Base-by-base conservation (phyloP, 306 rosid genomes). In the Vachellia collinsii region DNA sequence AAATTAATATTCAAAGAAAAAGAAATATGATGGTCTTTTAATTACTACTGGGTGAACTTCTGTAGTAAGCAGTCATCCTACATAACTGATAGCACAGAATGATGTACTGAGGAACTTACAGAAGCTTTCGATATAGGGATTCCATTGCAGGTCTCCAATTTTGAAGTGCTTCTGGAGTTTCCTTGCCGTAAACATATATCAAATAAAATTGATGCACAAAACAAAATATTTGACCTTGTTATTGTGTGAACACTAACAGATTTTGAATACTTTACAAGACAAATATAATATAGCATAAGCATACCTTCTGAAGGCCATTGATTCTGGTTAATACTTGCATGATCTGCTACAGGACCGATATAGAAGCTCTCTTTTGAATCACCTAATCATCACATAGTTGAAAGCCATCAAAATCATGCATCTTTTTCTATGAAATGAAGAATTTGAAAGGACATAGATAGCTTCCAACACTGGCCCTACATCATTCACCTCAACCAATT, bases 241-340 rank as follows among this genome's bases (percentile, higher is more conserved):
- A 29, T 41, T 65, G 65, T 8, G 43, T 47, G 41, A 43, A 8
- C 47, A 47, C 5, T 0, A 44, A 63, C 71, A 39, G 38, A 76
- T 22, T 20, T 58, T 59, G 4, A 17, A 12, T 37, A 63, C 72
- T 72, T 37, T 37, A 79, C 23, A 13, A 51, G 75, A 42, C 19
- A 34, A 75, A 47, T 50, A 46, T 62, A 75, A 73, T 43, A 9
- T 17, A n/a, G 22, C 0, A 63, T 44, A 56, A 9, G 2, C 59
- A 43, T 76, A 94, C 97, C 98, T 78, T 85, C 64, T 56, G 92
- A 80, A 78, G 97, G 98, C 98, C 98, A 94, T 82, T 91, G 97
- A 85, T 94, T 94, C 46, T 90, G 85, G 65, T 74, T 36, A 67
- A 2, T 68, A 81, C 75, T 72, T 11, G 76, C 41, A 65, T n/a